Evolutionary conservation across 345 rosid species (phyloP), one percentile per base, ranked within the genome.

Genomic region (Durio zibethinus): DNA sequence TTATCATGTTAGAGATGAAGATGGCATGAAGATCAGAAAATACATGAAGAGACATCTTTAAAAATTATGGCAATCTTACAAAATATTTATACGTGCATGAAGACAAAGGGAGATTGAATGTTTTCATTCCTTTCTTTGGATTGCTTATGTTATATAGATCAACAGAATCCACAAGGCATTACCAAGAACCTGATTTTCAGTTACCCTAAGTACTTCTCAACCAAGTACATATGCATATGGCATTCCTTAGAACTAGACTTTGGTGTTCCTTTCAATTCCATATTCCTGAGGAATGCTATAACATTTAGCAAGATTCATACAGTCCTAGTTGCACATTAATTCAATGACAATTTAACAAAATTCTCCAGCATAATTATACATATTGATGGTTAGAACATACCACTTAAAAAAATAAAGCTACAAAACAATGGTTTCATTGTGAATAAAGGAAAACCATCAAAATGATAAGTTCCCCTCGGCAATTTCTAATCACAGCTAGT

Each of bases 1-100:
- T 75, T 52, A 75, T 81, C 54, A 80, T 1, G 67, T 36, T 65
- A 42, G 56, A 56, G 74, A 62, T 62, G 59, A 53, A 40, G 63
- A 50, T 15, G 38, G 63, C 45, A 73, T 31, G 70, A 50, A 72
- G 42, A 72, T 73, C 27, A 61, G 45, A 47, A 66, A 12, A 12
- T 2, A 45, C 56, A 8, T 23, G 56, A 69, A 68, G 47, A 38
- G 38, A 45, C 56, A 15, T 36, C 38, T 47, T 69, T 45, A 25
- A 47, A 69, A 27, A 27, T 31, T 15, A 27, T 15, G 36, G 36
- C 15, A 14, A 68, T 45, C 21, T 68, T 68, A 16, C 45, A 69
- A 67, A 47, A 25, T 47, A 69, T 45, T 47, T 25, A 27, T 47
- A 47, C 25, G 40, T 27, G 38, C 56, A 45, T 68, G 40, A 27